Evolutionary conservation across 768 basidiomycete species (phyloP), one percentile per base, ranked within the genome.

Genomic region (Lactarius psammicola): DNA sequence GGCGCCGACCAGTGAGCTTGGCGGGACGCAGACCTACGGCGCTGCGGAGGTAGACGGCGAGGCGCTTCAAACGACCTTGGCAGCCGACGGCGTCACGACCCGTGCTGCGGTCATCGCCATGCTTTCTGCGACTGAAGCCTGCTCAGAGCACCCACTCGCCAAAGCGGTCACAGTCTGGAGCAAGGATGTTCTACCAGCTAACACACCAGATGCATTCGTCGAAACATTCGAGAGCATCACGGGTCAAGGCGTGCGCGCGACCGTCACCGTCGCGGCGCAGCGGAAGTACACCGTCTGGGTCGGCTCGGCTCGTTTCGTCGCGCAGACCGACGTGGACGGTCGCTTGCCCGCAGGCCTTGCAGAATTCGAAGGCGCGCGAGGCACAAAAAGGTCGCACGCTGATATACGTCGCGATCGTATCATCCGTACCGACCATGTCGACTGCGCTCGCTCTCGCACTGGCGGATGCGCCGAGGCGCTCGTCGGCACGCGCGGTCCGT

Each of bases 121-220:
- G 82, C 81, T 98, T 42, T 84, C 89, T 31, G 88, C 89, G 1
- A 88, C 94, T 0, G 96, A 99, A 75, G 88, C 90, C 11, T 86
- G 87, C 66, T 98, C 95, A 0, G 97, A 98, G 75, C 97, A 99
- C 73, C 97, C 97, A 2, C 85, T 99, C 26, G 97, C 96, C 11
- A 91, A 92, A 73, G 95, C 97, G 17, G 88, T 98, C 56, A 92
- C 95, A 4, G 77, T 83, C 0, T 90, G 94, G 74, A 91, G 94
- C 34, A 89, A 85, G 73, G 85, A 87, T 31, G 71, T 86, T 0
- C 75, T 94, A 11, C 76, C 79, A 17, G 70, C 74, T 57, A 74
- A 75, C 33, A 73, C 80, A 0, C 84, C 87, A 0, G 80, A 84
- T 51, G 83, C 87, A 6, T 76, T 72, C 9, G 78, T 98, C 40